Evolutionary conservation across 129 eudicot species (phyloP), one percentile per base, ranked within the genome.

Genomic region (Pulicaria dysenterica): DNA sequence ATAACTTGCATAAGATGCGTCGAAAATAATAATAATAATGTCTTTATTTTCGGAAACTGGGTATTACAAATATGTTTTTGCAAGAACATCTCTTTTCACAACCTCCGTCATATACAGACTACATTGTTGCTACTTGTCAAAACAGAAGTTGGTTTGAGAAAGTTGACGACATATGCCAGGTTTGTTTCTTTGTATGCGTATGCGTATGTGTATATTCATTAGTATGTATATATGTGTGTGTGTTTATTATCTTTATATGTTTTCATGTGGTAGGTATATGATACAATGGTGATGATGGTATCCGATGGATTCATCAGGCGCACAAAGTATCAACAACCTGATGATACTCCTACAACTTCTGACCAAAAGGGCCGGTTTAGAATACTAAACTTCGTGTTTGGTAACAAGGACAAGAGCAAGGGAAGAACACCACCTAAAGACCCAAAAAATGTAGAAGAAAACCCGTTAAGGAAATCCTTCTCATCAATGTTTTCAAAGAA

Each of bases 161-260:
- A 86, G 73, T 90, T 64, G 97, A 95, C 44, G 97, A 95, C 50
- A 79, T 95, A 79, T 90, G 99, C 78, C 99, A 90, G 99, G 99
- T 95, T 83, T 61, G 59, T 64, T 40, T 39, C 61, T 3, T 51
- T 24, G 43, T 12, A 3, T n/a, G 19, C 10, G 6, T 72, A 4
- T 73, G 63, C 43, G 47, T 44, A 6, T 34, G 10, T 1, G 39
- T 31, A 13, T 56, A n/a, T n/a, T n/a, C n/a, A n/a, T n/a, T n/a
- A n/a, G n/a, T n/a, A n/a, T n/a, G 0, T 41, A 13, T n/a, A n/a
- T n/a, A n/a, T n/a, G n/a, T n/a, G n/a, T n/a, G n/a, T n/a, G n/a
- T n/a, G n/a, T n/a, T 17, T 7, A 12, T 63, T 74, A n/a, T 44
- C n/a, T 37, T 57, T 46, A 44, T 11, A 24, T 63, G 8, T 59